These are phyloP conservation scores for Yarrowia bubula DNA, from an alignment of 805 yeast genomes.

Conservation along the genomic window DNA sequence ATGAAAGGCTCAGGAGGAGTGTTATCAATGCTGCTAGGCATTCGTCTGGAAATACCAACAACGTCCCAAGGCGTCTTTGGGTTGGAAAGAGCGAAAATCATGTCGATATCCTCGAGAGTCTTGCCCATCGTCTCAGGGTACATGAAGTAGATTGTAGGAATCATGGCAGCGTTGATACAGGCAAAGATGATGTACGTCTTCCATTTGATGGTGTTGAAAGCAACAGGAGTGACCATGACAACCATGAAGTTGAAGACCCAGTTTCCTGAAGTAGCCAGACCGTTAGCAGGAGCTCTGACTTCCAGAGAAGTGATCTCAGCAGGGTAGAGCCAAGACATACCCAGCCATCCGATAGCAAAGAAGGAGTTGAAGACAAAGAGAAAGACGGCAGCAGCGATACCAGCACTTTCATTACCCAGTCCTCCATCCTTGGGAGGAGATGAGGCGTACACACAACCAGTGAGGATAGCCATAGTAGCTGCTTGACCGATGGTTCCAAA, in stretches of 20 bases:
- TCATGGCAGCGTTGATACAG: slow-evolving; percentile 14
- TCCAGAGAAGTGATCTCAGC: slow-evolving; percentile 8
- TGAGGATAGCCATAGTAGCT: slow-evolving; percentile 34
- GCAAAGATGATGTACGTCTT: slow-evolving; percentile 2
- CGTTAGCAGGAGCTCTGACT: slow-evolving; percentile 2
- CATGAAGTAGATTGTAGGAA: slow-evolving; percentile 16
- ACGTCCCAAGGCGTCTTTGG: slow-evolving; percentile 46
- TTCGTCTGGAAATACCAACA: slow-evolving; percentile 39
- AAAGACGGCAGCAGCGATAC: slow-evolving; percentile 3
- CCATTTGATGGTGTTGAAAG: slow-evolving; percentile 14
- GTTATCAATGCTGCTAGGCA: slow-evolving; percentile 32
- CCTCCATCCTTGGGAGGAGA: neutral
- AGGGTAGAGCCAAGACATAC: slow-evolving; percentile 15
- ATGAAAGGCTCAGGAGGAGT: neutral
- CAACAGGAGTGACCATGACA: slow-evolving; percentile 10
- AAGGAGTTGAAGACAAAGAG: slow-evolving; percentile 9
- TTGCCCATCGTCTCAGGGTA: slow-evolving; percentile 19
- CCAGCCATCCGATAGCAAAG: slow-evolving; percentile 11
- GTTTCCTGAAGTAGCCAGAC: slow-evolving; percentile 16
- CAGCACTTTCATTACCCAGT: neutral
- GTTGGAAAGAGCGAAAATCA: slow-evolving; percentile 31
- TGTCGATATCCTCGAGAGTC: slow-evolving; percentile 13
- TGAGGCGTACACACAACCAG: slow-evolving; percentile 13
- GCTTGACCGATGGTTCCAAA: slow-evolving; percentile 70
- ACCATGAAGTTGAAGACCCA: slow-evolving; percentile 13